These are phyloP conservation scores for Lobosporangium transversale DNA, from an alignment of 192 early-diverging fungal genomes.

Conservation along the genomic window DNA sequence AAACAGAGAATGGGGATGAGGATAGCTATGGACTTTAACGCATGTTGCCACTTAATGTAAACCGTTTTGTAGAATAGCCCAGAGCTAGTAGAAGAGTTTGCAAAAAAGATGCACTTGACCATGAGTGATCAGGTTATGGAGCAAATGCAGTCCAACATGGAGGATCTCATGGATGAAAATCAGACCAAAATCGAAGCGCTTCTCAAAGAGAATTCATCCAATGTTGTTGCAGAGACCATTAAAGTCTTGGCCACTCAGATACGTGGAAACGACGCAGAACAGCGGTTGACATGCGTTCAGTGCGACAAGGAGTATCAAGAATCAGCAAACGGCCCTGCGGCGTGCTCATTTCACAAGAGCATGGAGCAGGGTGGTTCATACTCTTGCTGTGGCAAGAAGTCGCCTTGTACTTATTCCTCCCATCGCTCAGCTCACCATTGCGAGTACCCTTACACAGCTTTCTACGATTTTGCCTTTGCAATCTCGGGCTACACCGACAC, in stretches of 20 bases:
- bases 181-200: constrained; percentile 32
- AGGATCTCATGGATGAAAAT: constrained; percentile 49
- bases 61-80: constrained; percentile 31
- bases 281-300: constrained; percentile 49
- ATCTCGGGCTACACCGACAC: constrained; percentile 56
- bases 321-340: constrained; percentile 41
- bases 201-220: constrained; percentile 46
- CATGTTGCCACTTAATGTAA: background rate
- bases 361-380: constrained; percentile 15
- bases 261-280: constrained; percentile 42
- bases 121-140: constrained; percentile 54
- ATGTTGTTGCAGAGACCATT: constrained; percentile 45
- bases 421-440: constrained; percentile 50
- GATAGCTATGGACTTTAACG: too few species aligned
- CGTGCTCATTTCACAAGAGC: constrained; percentile 51
- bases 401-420: constrained; percentile 27
- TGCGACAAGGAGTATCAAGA: constrained; percentile 50
- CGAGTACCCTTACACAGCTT: constrained; percentile 50
- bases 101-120: constrained; percentile 43
- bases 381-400: constrained; percentile 48
- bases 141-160: constrained; percentile 50
- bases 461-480: constrained; percentile 28
- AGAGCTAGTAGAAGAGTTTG: constrained; percentile 50
- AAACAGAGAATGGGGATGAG: too few species aligned
- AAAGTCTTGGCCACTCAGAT: constrained; percentile 41